Conservation (phyloP, 2,329 filamentous ascomycete species). For the Camillea tinctor region DNA sequence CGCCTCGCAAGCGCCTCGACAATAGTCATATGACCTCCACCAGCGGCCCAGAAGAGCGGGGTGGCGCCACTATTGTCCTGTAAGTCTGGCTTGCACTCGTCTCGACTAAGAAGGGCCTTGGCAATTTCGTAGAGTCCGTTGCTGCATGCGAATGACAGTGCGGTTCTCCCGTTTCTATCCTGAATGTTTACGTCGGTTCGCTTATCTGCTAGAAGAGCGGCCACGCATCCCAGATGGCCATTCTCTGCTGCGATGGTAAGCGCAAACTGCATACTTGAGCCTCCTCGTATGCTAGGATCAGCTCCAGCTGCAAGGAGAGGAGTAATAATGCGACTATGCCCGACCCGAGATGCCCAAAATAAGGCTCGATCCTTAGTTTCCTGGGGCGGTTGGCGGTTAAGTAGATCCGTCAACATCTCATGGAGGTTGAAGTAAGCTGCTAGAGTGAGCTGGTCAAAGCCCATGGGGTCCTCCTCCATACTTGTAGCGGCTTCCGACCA, state of each 20-base stretch:
- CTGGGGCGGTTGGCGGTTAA: constrained; percentile 11
- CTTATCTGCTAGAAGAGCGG: constrained; percentile 25
- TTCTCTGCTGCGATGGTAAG: constrained; percentile 31
- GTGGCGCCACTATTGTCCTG: constrained; percentile 29
- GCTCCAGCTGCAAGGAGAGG: constrained; percentile 22
- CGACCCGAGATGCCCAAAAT: constrained; percentile 33
- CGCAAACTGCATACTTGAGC: constrained; percentile 24
- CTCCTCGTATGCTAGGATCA: constrained; percentile 18
- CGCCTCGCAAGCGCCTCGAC: constrained; percentile 24
- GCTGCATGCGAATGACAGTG: constrained; percentile 34
- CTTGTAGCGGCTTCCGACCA: constrained; percentile 23
- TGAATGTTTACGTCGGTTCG: constrained; percentile 22
- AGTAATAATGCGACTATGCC: constrained; percentile 21
- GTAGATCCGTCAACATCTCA: constrained; percentile 18
- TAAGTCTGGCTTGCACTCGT: constrained; percentile 20
- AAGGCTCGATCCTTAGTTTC: constrained; percentile 20
- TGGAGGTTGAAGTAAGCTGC: constrained; percentile 35
- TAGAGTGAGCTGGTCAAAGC: constrained; percentile 26
- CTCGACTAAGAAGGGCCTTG: constrained; percentile 22
- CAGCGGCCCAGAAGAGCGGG: constrained; percentile 33
- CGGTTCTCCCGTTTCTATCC: constrained; percentile 27
- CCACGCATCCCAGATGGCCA: constrained; percentile 28
- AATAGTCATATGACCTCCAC: constrained; percentile 26
- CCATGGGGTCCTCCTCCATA: constrained; percentile 18
- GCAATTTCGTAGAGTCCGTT: constrained; percentile 33